These are phyloP conservation scores for Calonectria hongkongensis DNA, from an alignment of 2,329 filamentous ascomycete genomes.

Conservation along the genomic window DNA sequence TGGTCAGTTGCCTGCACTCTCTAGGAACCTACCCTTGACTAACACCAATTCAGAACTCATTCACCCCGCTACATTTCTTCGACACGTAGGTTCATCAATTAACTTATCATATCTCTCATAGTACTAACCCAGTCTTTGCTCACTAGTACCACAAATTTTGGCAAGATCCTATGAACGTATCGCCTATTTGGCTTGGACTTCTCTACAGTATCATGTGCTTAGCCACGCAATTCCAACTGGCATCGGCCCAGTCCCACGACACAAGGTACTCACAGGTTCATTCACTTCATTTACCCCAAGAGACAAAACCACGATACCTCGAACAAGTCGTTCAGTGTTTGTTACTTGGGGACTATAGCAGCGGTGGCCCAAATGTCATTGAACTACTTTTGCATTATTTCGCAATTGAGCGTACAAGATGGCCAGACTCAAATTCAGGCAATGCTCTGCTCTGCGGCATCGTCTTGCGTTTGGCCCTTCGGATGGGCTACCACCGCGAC, in stretches of 20 bases:
- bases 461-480: neutral
- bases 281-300: neutral
- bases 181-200: constrained; percentile 14
- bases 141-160: constrained; percentile 8
- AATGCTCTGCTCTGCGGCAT: constrained; percentile 3
- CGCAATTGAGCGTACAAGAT: constrained; percentile 5
- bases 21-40: neutral
- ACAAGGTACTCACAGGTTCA: neutral
- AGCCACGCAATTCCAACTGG: constrained; percentile 8
- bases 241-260: neutral
- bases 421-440: constrained; percentile 14
- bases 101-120: too few relatives aligned
- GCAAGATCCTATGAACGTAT: neutral
- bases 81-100: neutral
- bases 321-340: constrained; percentile 17
- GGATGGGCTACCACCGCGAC: constrained; percentile 20
- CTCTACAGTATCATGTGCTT: constrained; percentile 18
- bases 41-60: neutral
- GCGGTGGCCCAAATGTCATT: neutral
- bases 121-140: neutral
- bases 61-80: neutral
- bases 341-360: neutral
- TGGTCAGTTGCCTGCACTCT: neutral
- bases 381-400: constrained; percentile 10
- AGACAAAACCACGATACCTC: constrained; percentile 1